Base-by-base conservation (phyloP, 371 early-diverging fungal species). In the Scutellospora calospora region DNA sequence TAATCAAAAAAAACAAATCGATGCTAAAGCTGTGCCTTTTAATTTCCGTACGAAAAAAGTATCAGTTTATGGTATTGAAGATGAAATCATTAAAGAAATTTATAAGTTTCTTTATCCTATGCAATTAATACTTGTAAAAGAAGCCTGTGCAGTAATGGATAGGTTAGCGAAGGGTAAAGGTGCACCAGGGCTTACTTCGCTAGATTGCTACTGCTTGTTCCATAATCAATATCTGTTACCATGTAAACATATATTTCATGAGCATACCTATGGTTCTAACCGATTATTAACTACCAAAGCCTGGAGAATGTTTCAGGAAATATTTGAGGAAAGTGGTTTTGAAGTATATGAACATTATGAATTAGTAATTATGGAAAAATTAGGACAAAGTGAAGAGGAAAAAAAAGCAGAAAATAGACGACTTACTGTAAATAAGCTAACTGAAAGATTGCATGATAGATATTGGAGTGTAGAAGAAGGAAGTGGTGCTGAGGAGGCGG, bases 251-350 rank as follows among this genome's bases (percentile, higher is more conserved):
- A 68, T 31, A 38, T 68, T 68, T 22, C 68, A 68, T 68, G 68
- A 68, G 33, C 25, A 51, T 52, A 72, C 18, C n/a, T 72, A 72
- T 72, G 73, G 49, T 0, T 18, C 49, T 41, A 72, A 20, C 6
- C n/a, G 49, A 51, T 51, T 72, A 5, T 71, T 71, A 51, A 71
- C 71, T 22, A 20, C 72, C n/a, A 27, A 49, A 14, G 4, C 45
- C 5, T 71, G 73, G 73, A 20, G 31, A 45, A 72, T 12, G 3
- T 72, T 72, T 72, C 73, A 45, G 51, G 8, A 5, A 25, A 72
- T 72, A 29, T 45, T 72, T 22, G 54, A 49, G 49, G 31, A 73
- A 51, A 73, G 49, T 73, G 73, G 54, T 3, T 73, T 73, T 73
- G 73, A 73, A 31, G 49, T 73, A 25, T 73, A 73, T 51, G 49